Evolutionary conservation across 192 early-diverging fungal genomes (phyloP).

Genomic region (Umbelopsis ramanniana): DNA sequence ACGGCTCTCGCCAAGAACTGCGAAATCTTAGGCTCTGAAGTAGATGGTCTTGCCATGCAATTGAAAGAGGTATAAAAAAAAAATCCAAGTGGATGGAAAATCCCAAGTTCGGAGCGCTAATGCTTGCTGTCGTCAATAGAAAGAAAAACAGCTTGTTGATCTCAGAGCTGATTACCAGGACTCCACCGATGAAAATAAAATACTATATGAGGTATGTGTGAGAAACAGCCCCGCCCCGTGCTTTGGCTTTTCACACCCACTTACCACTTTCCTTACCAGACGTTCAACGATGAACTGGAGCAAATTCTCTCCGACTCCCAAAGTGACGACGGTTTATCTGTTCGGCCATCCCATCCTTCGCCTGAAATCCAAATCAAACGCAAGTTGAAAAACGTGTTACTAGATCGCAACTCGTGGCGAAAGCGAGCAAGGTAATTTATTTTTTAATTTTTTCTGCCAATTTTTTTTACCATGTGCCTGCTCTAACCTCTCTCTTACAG

Average conservation of each 20-base stretch:
- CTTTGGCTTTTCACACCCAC: too few relatives aligned
- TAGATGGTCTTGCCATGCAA: conserved; percentile 4
- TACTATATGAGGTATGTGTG: conserved; percentile 9
- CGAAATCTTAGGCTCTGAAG: neutral
- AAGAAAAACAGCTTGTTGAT: conserved; percentile 6
- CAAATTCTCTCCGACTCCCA: conserved; percentile 12
- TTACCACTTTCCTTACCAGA: neutral
- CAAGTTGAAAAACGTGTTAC: conserved; percentile 20
- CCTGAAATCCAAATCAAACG: conserved; percentile 27
- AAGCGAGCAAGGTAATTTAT: conserved; percentile 22
- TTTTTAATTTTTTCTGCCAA: too few relatives aligned
- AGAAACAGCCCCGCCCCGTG: too few relatives aligned
- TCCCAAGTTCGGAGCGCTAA: neutral
- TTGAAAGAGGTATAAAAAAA: conserved; percentile 18
- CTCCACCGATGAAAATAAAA: conserved; percentile 25
- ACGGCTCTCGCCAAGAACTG: conserved; percentile 23
- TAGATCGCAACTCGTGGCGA: conserved; percentile 26
- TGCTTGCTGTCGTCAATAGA: conserved; percentile 4
- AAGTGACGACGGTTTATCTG: conserved; percentile 4
- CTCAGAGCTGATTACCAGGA: conserved; percentile 22
- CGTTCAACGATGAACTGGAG: conserved; percentile 28
- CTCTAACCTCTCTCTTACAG: neutral
- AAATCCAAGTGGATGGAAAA: too few relatives aligned
- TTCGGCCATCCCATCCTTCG: conserved; percentile 22
- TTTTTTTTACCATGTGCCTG: too few relatives aligned